These are phyloP conservation scores for Flueggea neowawraea DNA, from an alignment of 441 rosid genomes.

Conservation along the genomic window DNA sequence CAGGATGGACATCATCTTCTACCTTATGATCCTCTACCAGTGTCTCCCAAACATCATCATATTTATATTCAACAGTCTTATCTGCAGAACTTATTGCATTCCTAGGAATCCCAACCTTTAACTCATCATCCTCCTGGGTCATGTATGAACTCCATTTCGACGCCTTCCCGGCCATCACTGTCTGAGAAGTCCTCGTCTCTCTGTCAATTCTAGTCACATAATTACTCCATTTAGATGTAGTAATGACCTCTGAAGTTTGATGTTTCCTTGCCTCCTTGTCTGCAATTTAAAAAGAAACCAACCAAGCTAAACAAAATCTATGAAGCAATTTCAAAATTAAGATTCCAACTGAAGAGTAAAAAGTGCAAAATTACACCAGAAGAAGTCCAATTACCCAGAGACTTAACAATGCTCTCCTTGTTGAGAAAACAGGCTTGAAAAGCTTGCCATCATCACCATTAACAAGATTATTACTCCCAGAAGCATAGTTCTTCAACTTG, in stretches of 20 bases:
- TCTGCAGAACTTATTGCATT: no score
- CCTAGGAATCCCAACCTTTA: background rate
- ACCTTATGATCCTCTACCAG: background rate
- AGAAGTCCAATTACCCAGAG: no score
- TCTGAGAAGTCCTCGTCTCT: slow-evolving; percentile 14
- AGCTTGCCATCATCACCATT: background rate
- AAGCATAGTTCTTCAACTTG: slow-evolving; percentile 29
- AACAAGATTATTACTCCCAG: slow-evolving; percentile 4
- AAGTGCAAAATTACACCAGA: no score
- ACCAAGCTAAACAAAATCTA: no score
- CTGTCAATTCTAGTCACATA: slow-evolving; percentile 5
- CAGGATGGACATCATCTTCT: background rate
- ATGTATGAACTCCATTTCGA: slow-evolving; percentile 57
- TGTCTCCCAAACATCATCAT: background rate
- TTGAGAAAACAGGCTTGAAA: slow-evolving; percentile 29
- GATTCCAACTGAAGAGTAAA: no score
- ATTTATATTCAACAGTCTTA: no score
- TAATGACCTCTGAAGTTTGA: background rate
- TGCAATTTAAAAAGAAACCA: slow-evolving; percentile 1
- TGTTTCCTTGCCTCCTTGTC: slow-evolving; percentile 9
- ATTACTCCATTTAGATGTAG: slow-evolving; percentile 10
- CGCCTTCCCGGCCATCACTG: slow-evolving; percentile 7
- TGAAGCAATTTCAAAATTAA: no score
- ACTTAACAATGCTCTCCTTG: slow-evolving; percentile 2
- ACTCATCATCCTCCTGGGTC: slow-evolving; percentile 24